phyloP scores from a whole-genome alignment of 352 stramenopile species.

The Sclerospora graminicola region DNA sequence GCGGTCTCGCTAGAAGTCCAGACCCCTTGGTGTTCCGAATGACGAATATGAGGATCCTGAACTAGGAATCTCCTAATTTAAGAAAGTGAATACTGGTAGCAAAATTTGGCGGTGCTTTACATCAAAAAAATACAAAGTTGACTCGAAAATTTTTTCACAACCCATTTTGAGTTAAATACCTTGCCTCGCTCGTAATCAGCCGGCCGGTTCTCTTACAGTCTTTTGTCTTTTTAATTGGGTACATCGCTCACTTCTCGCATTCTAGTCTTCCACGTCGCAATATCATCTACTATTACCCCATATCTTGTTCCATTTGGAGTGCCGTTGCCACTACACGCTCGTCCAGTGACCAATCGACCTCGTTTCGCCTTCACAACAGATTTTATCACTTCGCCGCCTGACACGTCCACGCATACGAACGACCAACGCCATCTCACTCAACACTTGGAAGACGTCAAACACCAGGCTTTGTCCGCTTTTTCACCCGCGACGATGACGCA shows the following conservation, averaged over 20 bases:
- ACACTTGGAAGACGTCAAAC: constrained; percentile 23
- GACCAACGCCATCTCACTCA: constrained; percentile 6
- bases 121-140: too few relatives aligned
- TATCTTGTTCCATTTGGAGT: constrained; percentile 16
- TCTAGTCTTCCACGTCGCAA: constrained; percentile 10
- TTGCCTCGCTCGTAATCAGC: background rate
- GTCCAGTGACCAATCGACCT: constrained; percentile 6
- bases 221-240: constrained; percentile 3
- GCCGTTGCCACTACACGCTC: constrained; percentile 8
- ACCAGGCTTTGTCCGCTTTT: constrained; percentile 73
- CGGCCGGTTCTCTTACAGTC: background rate
- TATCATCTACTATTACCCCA: constrained; percentile 8
- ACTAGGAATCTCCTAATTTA: too few relatives aligned
- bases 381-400: constrained; percentile 2
- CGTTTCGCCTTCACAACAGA: constrained; percentile 3
- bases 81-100: too few relatives aligned
- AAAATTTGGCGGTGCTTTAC: too few relatives aligned
- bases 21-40: too few relatives aligned
- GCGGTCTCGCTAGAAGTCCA: too few relatives aligned
- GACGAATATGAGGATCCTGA: too few relatives aligned
- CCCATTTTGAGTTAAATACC: too few relatives aligned
- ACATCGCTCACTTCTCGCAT: constrained; percentile 16
- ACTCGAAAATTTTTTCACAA: too few relatives aligned
- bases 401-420: constrained; percentile 4
- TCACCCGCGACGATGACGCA: constrained; percentile 37